Conservation (phyloP, 2,329 filamentous ascomycete species). For the Zymoseptoria crescenta region DNA sequence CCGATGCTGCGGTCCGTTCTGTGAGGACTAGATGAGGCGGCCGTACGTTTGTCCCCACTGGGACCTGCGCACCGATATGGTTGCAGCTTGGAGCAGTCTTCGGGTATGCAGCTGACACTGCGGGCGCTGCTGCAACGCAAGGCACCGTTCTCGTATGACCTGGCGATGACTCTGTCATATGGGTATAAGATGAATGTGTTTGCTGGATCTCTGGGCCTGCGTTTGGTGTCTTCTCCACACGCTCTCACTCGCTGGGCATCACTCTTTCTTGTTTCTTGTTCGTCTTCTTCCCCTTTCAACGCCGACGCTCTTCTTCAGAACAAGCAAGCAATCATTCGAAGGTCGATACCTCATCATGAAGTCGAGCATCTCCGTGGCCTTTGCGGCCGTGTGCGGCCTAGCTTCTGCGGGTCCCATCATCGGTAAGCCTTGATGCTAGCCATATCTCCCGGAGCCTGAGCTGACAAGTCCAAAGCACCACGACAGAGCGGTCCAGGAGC, state of each 20-base stretch:
- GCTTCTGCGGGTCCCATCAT: conserved; percentile 1
- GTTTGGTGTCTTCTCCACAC: not conserved
- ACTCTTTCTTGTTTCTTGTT: not conserved
- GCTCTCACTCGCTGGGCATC: conserved; percentile 6
- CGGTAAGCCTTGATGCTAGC: not conserved
- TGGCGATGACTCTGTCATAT: not conserved
- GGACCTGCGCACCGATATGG: not conserved
- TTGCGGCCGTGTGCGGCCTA: not conserved
- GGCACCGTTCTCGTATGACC: not conserved
- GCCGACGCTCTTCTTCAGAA: not conserved
- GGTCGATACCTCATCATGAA: not conserved
- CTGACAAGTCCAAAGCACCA: not conserved
- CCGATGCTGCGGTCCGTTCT: not conserved
- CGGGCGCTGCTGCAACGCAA: not conserved
- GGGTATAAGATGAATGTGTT: conserved; percentile 4
- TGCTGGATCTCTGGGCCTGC: not conserved
- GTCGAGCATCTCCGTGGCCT: not conserved
- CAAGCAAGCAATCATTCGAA: not conserved
- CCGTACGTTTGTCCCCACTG: conserved; percentile 1
- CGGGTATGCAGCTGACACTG: not conserved
- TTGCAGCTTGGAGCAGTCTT: not conserved
- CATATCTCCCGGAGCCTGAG: not conserved
- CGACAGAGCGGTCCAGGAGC: not conserved
- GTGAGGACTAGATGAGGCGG: not conserved
- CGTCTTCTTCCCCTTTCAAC: not conserved